Base-by-base conservation (phyloP, 2,329 filamentous ascomycete genomes). In the Fusarium coicis region DNA sequence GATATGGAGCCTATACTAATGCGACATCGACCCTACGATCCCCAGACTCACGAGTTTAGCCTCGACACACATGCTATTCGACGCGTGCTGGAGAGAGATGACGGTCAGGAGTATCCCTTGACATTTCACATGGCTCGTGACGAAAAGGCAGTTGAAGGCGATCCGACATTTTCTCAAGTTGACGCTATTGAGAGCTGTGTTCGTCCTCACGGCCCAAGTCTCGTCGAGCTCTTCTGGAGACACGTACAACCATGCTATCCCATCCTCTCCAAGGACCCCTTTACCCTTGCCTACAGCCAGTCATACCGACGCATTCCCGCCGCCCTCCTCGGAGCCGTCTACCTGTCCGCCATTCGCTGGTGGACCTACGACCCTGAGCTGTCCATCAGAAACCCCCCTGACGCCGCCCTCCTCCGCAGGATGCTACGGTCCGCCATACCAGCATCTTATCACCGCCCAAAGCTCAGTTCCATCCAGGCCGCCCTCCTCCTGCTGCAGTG, bases 151-250 rank as follows among this genome's bases (percentile, higher is more conserved):
- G 59, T 79, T 28, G 77, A 78, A 15, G 71, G 72, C 10, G 78
- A 79, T 39, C 71, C 73, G 18, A 74, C 69, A 15, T 68, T 75
- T 59, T 49, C 66, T n/a, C 74, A 76, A 26, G 74, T 74, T 3
- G 77, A 83, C 65, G 85, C 86, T 40, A 86, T 92, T 66, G 90
- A 92, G 79, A 83, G 84, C 43, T 84, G 88, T 62, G 87, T 92
- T 26, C 84, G 85, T 30, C 87, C 89, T 16, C 86, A 91, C 77
- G 90, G 90, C 10, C 85, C 85, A 54, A 85, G 85, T 44, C 81
- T 93, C 57, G 85, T 92, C 64, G 87, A 89, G 70, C 83, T 92
- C 37, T 92, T 91, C 81, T 92, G 91, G 79, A 80, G 85, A n/a
- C 85, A 87, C 49, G 84, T 89, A 15, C 87, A 88, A 65, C 87